These are phyloP conservation scores for Prosopis cineraria DNA, from an alignment of 306 rosid genomes.

Conservation along the genomic window DNA sequence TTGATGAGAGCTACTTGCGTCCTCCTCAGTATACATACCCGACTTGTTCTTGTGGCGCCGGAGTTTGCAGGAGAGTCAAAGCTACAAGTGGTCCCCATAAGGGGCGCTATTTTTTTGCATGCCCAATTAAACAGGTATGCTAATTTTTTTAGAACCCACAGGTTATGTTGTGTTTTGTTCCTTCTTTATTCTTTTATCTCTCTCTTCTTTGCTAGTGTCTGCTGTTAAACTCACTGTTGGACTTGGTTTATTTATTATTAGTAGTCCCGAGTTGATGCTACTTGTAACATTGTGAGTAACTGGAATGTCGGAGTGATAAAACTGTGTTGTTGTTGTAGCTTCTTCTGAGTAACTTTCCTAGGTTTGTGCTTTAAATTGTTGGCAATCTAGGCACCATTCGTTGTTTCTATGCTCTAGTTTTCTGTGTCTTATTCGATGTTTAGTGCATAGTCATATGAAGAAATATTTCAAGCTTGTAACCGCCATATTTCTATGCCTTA, in stretches of 20 bases:
- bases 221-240: not conserved
- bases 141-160: not conserved
- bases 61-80: slow-evolving; percentile 37
- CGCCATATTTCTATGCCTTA: not conserved
- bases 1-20: slow-evolving; percentile 20
- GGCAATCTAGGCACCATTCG: not conserved
- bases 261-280: not conserved
- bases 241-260: too few species aligned
- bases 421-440: not conserved
- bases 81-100: not conserved
- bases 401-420: too few species aligned
- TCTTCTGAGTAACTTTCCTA: not conserved
- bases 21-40: slow-evolving; percentile 42
- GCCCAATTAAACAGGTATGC: slow-evolving; percentile 37
- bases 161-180: not conserved
- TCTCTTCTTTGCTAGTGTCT: not conserved
- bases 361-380: not conserved
- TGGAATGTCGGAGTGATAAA: not conserved
- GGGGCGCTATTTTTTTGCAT: slow-evolving; percentile 27
- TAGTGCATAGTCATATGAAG: not conserved
- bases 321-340: not conserved
- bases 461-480: not conserved
- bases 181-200: not conserved
- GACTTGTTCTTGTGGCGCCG: slow-evolving; percentile 42
- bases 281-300: not conserved